These are phyloP conservation scores for Usnea hakonensis DNA, from an alignment of 495 filamentous ascomycete genomes.

Conservation along the genomic window DNA sequence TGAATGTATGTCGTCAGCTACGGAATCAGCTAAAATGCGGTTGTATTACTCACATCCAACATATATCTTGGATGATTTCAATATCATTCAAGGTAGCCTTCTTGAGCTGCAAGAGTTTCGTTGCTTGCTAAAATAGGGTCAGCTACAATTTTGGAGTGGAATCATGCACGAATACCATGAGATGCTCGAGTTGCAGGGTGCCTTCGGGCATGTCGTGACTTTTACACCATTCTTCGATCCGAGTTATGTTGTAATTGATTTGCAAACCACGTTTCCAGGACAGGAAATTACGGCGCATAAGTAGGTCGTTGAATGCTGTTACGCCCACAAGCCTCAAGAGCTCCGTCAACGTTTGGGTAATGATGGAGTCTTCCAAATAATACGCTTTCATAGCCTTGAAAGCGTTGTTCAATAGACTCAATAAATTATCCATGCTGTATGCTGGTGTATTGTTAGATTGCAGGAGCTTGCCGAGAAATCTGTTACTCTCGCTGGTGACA, in stretches of 20 bases:
- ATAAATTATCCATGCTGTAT: slow-evolving; percentile 98
- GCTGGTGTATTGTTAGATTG: slow-evolving; percentile 80
- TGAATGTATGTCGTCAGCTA: slow-evolving; percentile 26
- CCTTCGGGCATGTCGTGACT: slow-evolving; percentile 99
- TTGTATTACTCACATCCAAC: slow-evolving; percentile 78
- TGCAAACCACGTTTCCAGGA: slow-evolving; percentile 99
- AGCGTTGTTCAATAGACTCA: slow-evolving; percentile 92
- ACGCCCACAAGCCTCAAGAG: slow-evolving; percentile 90
- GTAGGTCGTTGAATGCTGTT: slow-evolving; percentile 96
- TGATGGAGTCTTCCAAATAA: slow-evolving; percentile 91
- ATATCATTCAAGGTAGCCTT: slow-evolving; percentile 99
- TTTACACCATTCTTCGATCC: slow-evolving; percentile 99
- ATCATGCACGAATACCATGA: slow-evolving; percentile 60
- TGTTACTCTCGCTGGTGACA: slow-evolving; percentile 94
- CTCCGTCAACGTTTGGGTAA: slow-evolving; percentile 91
- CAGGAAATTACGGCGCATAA: slow-evolving; percentile 97
- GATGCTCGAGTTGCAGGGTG: slow-evolving; percentile 92
- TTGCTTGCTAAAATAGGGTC: slow-evolving; percentile 67
- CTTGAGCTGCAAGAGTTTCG: slow-evolving; percentile 96
- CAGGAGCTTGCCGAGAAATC: slow-evolving; percentile 94
- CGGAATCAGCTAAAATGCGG: background rate
- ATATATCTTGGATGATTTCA: slow-evolving; percentile 99
- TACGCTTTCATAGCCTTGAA: slow-evolving; percentile 98
- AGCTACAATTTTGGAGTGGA: slow-evolving; percentile 18
- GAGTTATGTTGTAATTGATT: slow-evolving; percentile 99